A percentile compares a stretch with the other conserved stretches of the same genome.
Conservation (phyloP, 2,329 filamentous ascomycete species). For the Fusarium coicis region DNA sequence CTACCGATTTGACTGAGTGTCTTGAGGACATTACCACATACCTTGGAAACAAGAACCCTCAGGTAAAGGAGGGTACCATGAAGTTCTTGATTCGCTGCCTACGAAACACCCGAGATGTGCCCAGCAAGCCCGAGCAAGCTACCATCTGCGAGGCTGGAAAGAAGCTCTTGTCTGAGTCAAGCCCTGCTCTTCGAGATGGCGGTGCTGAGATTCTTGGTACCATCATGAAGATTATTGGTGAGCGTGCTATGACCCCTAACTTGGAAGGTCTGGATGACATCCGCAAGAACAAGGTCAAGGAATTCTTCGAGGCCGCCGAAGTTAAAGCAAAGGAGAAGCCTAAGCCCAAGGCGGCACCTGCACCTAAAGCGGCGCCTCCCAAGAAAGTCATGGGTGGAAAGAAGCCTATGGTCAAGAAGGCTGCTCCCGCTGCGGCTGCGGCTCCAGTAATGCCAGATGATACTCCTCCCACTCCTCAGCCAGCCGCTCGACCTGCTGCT, state of each 20-base stretch:
- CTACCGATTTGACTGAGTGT: constrained; percentile 82
- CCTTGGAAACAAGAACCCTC: constrained; percentile 93
- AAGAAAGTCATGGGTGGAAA: constrained; percentile 61
- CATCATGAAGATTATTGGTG: constrained; percentile 98
- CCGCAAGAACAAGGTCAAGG: constrained; percentile 93
- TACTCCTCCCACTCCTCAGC: constrained; percentile 67
- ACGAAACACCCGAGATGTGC: constrained; percentile 83
- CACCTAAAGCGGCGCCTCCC: constrained; percentile 62
- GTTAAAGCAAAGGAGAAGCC: constrained; percentile 73
- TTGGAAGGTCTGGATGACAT: constrained; percentile 95
- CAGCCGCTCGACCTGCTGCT: constrained; percentile 61
- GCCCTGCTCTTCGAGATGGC: constrained; percentile 84
- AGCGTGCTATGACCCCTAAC: constrained; percentile 92
- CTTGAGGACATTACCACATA: constrained; percentile 91
- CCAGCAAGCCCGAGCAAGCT: constrained; percentile 83
- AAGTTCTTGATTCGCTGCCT: constrained; percentile 92
- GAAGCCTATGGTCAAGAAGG: constrained; percentile 58
- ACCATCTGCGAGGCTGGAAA: constrained; percentile 88
- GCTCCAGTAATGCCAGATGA: constrained; percentile 57
- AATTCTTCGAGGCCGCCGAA: constrained; percentile 77
- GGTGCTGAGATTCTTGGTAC: constrained; percentile 94
- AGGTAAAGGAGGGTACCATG: constrained; percentile 95
- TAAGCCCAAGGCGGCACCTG: constrained; percentile 75
- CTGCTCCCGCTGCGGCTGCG: constrained; percentile 46
- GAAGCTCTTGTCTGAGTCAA: constrained; percentile 90